Evolutionary conservation across 768 basidiomycete species (phyloP).

Genomic region (Hericium rajendrae): DNA sequence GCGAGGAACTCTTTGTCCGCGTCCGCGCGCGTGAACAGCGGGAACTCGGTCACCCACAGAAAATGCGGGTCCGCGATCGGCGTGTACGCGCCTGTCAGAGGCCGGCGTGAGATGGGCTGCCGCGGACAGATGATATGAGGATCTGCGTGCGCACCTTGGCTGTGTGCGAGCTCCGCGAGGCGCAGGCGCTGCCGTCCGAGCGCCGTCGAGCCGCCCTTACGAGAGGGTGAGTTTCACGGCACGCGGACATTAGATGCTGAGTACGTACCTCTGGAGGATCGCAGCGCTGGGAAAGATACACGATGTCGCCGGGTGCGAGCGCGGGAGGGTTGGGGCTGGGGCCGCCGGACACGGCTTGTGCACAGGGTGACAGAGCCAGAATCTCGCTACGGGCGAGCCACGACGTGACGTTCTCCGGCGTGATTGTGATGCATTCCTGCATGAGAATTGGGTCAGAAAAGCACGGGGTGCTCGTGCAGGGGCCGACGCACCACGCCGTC

Average conservation of each 20-base stretch:
- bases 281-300: conserved; percentile 9
- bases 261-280: conserved; percentile 5
- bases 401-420: conserved; percentile 31
- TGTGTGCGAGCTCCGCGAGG: conserved; percentile 57
- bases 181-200: conserved; percentile 64
- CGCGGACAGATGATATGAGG: neutral
- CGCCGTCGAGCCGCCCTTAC: conserved; percentile 77
- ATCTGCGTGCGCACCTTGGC: conserved; percentile 38
- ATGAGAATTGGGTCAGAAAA: neutral
- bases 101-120: neutral
- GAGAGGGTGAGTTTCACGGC: conserved; percentile 1
- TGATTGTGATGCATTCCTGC: conserved; percentile 43
- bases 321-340: neutral
- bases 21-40: conserved; percentile 81
- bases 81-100: conserved; percentile 41
- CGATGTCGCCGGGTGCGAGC: conserved; percentile 9
- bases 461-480: neutral
- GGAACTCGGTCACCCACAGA: conserved; percentile 94
- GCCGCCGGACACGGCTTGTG: neutral
- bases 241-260: neutral
- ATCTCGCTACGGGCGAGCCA: conserved; percentile 37
- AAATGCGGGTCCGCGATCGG: conserved; percentile 64
- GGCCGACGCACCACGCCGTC: conserved; percentile 22
- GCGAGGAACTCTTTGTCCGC: conserved; percentile 81
- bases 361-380: conserved; percentile 4